Evolutionary conservation across 305 asterid species (phyloP), one percentile per base, ranked within the genome.

Genomic region (Striga hermonthica): DNA sequence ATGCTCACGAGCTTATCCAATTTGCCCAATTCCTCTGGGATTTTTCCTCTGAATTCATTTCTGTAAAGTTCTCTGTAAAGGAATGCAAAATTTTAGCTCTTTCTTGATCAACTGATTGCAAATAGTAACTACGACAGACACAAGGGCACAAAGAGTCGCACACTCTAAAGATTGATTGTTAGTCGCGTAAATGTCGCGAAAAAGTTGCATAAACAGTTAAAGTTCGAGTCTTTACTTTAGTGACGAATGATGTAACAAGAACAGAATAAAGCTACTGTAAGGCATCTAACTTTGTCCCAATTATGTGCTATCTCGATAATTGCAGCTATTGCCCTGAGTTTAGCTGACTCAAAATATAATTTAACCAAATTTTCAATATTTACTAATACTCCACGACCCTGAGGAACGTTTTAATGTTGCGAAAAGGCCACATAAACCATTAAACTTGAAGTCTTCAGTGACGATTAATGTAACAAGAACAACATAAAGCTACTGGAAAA

Each of bases 31-130:
- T 87, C 86, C 68, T 83, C 47, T 0, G 97, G 97, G 74, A 89
- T 82, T 61, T 79, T 76, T 45, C 95, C 95, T 59, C 71, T 74
- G 49, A 89, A 65, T 69, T 73, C 70, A 15, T 89, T 89, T 52
- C 64, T 69, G 74, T 89, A 89, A 60, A 89, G 86, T 70, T 87
- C 97, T 83, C 95, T 89, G 83, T 60, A 79, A 79, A 68, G 37
- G 7, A 67, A 71, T 28, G 7, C 66, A 11, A 59, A 37, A 47
- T 53, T 44, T 60, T 55, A 43, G 40, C 63, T 55, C 50, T 74
- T 67, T 40, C n/a, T n/a, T n/a, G n/a, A n/a, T n/a, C 31, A 22
- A 22, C 31, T 53, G 52, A 49, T 34, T 28, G 49, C 36, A 58
- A 57, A 13, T 58, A 55, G 53, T 37, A 15, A 28, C 1, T 9